These are phyloP conservation scores for Solanum appendiculatum DNA, from an alignment of 257 asterid species.

Conservation along the genomic window DNA sequence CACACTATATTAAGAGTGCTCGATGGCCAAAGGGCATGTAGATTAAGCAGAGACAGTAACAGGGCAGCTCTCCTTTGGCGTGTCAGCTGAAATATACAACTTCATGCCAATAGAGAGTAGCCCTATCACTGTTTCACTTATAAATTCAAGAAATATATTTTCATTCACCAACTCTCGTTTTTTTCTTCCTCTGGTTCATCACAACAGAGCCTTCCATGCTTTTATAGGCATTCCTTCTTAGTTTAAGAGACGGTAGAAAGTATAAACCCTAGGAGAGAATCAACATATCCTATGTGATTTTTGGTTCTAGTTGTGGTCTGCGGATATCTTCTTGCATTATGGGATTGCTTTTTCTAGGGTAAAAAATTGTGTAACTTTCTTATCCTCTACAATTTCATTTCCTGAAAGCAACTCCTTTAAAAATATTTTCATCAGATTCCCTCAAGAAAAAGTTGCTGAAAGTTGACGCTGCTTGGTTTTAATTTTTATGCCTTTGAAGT, in stretches of 20 bases:
- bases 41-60: background rate
- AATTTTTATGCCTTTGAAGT: background rate
- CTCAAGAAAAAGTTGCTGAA: background rate
- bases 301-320: background rate
- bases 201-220: background rate
- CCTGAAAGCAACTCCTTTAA: background rate
- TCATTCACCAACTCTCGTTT: background rate
- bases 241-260: constrained; percentile 20
- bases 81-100: background rate
- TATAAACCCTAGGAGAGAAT: constrained; percentile 23
- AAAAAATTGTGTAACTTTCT: background rate
- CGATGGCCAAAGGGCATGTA: background rate
- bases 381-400: too few species aligned
- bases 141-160: background rate
- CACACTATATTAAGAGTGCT: background rate
- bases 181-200: background rate
- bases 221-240: background rate
- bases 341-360: background rate
- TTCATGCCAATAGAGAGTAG: background rate
- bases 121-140: constrained; percentile 22
- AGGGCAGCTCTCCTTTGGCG: background rate
- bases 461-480: background rate
- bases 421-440: background rate
- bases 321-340: background rate
- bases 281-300: constrained; percentile 21